These are phyloP conservation scores for Zasmidium angulare DNA, from an alignment of 2,329 filamentous ascomycete genomes.

Conservation along the genomic window DNA sequence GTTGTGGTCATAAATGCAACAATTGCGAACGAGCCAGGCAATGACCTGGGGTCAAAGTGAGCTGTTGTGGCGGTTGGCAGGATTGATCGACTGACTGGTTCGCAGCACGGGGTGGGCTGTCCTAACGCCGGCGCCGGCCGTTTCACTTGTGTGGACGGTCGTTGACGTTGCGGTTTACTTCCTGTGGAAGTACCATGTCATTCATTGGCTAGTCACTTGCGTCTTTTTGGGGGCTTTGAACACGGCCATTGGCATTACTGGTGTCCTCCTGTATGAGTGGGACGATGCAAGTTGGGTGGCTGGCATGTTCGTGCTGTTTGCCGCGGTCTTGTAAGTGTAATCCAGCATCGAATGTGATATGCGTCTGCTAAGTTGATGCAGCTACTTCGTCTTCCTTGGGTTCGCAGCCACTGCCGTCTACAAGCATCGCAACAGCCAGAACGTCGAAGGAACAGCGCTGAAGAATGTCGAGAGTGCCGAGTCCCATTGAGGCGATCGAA, in stretches of 20 bases:
- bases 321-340: not conserved
- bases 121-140: not conserved
- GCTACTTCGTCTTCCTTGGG: not conserved
- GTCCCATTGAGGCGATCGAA: not conserved
- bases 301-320: not conserved
- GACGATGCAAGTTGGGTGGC: not conserved
- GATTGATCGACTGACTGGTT: not conserved
- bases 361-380: not conserved
- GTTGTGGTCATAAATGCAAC: not conserved
- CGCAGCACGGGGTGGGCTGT: not conserved
- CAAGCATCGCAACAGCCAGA: not conserved
- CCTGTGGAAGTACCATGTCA: not conserved
- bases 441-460: not conserved
- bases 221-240: not conserved
- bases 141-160: not conserved
- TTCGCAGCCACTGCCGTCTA: not conserved
- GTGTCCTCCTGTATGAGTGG: not conserved
- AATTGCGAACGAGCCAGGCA: not conserved
- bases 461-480: not conserved
- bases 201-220: not conserved
- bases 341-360: not conserved
- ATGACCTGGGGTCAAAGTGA: not conserved
- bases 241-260: not conserved
- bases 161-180: not conserved
- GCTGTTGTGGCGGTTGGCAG: not conserved